Percentiles rank a stretch among this genome's conserved stretches.
Evolutionary conservation across 805 yeast genomes (phyloP).

Genomic region (Danielia oregonensis): DNA sequence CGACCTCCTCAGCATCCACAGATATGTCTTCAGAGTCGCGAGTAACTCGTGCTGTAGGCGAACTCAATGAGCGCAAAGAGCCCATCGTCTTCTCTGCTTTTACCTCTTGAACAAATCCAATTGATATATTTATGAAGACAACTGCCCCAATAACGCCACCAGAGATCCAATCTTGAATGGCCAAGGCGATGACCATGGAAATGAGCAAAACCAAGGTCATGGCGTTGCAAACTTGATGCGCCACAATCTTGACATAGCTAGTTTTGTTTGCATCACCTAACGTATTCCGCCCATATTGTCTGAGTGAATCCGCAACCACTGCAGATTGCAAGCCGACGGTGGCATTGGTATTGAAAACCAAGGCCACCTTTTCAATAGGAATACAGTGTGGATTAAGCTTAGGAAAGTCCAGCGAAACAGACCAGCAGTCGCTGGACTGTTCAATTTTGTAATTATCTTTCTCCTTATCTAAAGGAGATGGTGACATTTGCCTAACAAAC

Average conservation of each 20-base stretch:
- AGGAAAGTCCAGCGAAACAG: too few species aligned
- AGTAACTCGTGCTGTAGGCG: constrained; percentile 67
- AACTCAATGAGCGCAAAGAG: constrained; percentile 59
- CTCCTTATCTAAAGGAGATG: neutral
- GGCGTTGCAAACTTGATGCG: constrained; percentile 71
- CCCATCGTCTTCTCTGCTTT: constrained; percentile 81
- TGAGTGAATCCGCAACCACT: constrained; percentile 15
- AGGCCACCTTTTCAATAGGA: constrained; percentile 33
- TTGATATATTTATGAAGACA: constrained; percentile 55
- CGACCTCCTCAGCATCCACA: constrained; percentile 60
- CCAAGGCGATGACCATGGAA: constrained; percentile 67
- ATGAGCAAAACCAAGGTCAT: constrained; percentile 72
- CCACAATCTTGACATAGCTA: constrained; percentile 49
- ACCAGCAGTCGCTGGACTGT: too few species aligned
- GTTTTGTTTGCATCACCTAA: constrained; percentile 59
- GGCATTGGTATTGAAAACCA: constrained; percentile 37
- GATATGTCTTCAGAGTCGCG: constrained; percentile 55
- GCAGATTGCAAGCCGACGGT: constrained; percentile 45
- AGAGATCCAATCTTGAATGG: constrained; percentile 73
- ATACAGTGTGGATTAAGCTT: constrained; percentile 35
- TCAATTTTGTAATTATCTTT: neutral
- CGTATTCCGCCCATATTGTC: constrained; percentile 52
- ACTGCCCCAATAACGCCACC: constrained; percentile 79
- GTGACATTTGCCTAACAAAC: too few species aligned
- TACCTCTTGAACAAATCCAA: constrained; percentile 68